Percentiles rank a stretch among this genome's conserved stretches.
Conservation (phyloP, 23 red algal species). For the Agarophyton chilense region DNA sequence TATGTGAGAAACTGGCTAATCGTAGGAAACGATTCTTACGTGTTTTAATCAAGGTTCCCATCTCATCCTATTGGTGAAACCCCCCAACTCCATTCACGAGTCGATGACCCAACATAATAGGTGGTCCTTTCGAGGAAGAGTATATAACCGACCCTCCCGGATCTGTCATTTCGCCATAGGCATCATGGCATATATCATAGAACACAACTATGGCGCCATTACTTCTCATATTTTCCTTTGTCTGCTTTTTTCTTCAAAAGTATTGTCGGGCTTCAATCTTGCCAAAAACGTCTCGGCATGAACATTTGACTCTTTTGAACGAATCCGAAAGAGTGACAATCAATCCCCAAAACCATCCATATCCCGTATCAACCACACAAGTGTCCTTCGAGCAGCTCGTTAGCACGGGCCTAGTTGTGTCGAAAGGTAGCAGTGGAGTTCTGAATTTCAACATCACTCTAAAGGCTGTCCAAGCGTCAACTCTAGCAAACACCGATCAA, state of each 20-base stretch:
- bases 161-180: not conserved
- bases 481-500: not conserved
- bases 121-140: not conserved
- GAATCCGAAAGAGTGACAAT: not conserved
- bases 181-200: no score
- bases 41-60: no score
- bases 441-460: slow-evolving; percentile 41
- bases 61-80: no score
- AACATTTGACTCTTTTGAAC: not conserved
- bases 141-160: not conserved
- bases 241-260: not conserved
- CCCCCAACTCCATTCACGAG: not conserved
- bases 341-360: not conserved
- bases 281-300: not conserved
- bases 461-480: slow-evolving; percentile 10
- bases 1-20: no score
- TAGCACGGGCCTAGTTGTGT: slow-evolving; percentile 6
- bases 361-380: not conserved
- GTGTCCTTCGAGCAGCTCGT: slow-evolving; percentile 29
- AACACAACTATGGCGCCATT: no score
- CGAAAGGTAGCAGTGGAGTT: slow-evolving; percentile 7
- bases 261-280: not conserved
- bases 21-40: no score
- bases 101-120: not conserved
- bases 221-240: no score